Evolutionary conservation across 1,284 basidiomycete genomes (phyloP), one percentile per base, ranked within the genome.

Genomic region (Coniferiporia sulphurascens): DNA sequence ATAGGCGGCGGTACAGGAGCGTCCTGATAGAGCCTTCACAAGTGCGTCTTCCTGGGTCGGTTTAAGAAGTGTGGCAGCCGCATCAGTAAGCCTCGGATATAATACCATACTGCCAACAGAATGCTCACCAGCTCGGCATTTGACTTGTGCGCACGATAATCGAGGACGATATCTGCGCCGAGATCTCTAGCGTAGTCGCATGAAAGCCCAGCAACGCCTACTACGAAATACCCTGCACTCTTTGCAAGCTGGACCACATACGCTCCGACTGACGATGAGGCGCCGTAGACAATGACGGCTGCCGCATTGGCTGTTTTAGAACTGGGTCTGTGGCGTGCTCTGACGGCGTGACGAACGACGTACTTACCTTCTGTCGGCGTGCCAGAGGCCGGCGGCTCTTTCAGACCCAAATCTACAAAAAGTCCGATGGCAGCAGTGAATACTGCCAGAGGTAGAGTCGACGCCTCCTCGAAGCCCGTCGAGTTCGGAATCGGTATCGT

Each of bases 401-500:
- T 63, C 0, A 71, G 46, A 1, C 60, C 57, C 6, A 72, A 64
- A 45, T 62, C 63, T 36, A 63, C 62, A 60, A 67, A 70, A 22
- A 72, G 64, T 3, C 69, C 73, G 41, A 72, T 67, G 17, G 66
- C 68, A n/a, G 72, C 72, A 4, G 73, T 74, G 61, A 68, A 66
- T 52, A 69, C 65, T 2, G 70, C 69, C 8, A 73, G 66, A 3
- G 72, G 72, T 0, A 73, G 54, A 0, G 71, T 71, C 3, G 69
- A 64, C 0, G 70, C 73, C 8, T 71, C 67, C 44, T 74, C 72
- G 55, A 72, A 68, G 6, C 67, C 57, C 17, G 45, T 51, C 19
- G 38, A 43, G 1, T 46, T 53, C 17, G 53, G 58, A n/a, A 61
- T 10, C 9, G 44, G 51, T 7, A 59, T 55, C 1, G 59, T 59